A percentile compares a stretch with the other conserved stretches of the same genome.
These are phyloP conservation scores for Apocynum venetum DNA, from an alignment of 257 asterid genomes.

Conservation along the genomic window DNA sequence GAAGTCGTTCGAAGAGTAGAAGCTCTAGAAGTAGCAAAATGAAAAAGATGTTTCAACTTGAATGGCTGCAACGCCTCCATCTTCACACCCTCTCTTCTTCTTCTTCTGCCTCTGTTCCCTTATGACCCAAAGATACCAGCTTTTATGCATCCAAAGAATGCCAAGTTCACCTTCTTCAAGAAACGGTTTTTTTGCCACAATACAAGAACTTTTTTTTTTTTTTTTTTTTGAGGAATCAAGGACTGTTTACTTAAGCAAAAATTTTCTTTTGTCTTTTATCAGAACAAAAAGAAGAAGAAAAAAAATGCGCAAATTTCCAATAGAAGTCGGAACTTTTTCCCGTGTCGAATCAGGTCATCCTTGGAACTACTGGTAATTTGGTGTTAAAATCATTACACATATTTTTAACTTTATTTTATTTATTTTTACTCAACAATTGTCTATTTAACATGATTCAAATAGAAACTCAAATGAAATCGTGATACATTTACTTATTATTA, in stretches of 20 bases:
- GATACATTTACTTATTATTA: too few species aligned
- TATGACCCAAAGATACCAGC: neutral
- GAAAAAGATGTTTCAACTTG: conserved; percentile 44
- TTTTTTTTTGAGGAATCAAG: too few species aligned
- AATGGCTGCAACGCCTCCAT: conserved; percentile 60
- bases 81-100: neutral
- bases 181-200: neutral
- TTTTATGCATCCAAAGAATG: neutral
- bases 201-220: too few species aligned
- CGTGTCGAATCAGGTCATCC: neutral
- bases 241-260: neutral
- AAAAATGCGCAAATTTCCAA: neutral
- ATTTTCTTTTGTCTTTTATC: too few species aligned
- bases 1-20: conserved; percentile 18
- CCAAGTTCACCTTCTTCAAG: conserved; percentile 5
- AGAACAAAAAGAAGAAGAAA: too few species aligned
- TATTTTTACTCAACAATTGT: too few species aligned
- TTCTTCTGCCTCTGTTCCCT: neutral
- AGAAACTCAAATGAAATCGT: too few species aligned
- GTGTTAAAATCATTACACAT: too few species aligned
- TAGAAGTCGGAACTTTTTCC: neutral
- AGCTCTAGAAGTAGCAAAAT: conserved; percentile 32
- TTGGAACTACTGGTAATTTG: too few species aligned
- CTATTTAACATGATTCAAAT: too few species aligned
- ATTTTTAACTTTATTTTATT: too few species aligned